phyloP scores from a whole-genome alignment of 1,139 yeast genomes.

The Groenewaldozyma sp. region DNA sequence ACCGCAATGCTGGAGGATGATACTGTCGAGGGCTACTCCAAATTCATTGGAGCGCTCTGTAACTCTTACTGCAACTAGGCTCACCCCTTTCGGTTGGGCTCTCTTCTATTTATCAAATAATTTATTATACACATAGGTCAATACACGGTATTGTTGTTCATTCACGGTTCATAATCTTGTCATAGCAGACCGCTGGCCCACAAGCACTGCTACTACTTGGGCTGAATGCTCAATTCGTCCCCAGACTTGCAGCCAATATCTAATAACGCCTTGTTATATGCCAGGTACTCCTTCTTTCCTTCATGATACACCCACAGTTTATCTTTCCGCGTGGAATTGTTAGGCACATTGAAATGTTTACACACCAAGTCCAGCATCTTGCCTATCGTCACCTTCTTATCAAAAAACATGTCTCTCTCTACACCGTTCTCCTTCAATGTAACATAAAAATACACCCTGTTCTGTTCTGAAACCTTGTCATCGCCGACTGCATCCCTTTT shows the following conservation, averaged over 20 bases:
- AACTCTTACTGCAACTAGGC: too few relatives aligned
- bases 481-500: conserved; percentile 65
- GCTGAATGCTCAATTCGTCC: background rate
- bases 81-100: too few relatives aligned
- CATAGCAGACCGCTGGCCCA: too few relatives aligned
- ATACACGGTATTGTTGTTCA: background rate
- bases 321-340: conserved; percentile 24
- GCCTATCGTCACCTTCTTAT: conserved; percentile 68
- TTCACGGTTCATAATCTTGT: too few relatives aligned
- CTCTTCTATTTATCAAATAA: background rate
- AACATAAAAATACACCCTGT: conserved; percentile 58
- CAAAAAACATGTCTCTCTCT: conserved; percentile 41
- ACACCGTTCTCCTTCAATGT: conserved; percentile 21
- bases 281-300: background rate
- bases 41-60: conserved; percentile 9
- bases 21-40: conserved; percentile 12
- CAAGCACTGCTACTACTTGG: too few relatives aligned
- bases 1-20: conserved; percentile 14
- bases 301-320: background rate
- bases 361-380: conserved; percentile 65
- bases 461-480: conserved; percentile 40
- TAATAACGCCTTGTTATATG: background rate
- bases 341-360: conserved; percentile 42
- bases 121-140: too few relatives aligned
- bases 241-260: background rate